These are phyloP conservation scores for Multifurca ochricompacta DNA, from an alignment of 768 basidiomycete species.

Conservation along the genomic window DNA sequence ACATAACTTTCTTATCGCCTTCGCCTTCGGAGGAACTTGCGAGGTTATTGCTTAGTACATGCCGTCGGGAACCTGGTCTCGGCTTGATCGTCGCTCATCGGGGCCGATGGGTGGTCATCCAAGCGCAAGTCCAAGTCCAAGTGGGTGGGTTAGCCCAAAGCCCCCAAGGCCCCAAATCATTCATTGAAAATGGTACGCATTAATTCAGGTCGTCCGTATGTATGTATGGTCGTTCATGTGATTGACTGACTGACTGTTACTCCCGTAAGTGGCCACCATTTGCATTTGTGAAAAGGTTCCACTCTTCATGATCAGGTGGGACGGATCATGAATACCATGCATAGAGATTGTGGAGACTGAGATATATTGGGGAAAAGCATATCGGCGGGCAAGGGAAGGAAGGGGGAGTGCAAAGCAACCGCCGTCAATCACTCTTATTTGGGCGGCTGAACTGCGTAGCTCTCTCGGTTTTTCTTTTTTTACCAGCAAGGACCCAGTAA, in stretches of 20 bases:
- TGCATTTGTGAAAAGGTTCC: background rate
- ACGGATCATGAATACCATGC: slow-evolving; percentile 2
- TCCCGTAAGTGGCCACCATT: background rate
- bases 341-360: background rate
- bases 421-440: background rate
- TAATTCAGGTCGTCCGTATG: no score
- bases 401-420: background rate
- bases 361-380: slow-evolving; percentile 6
- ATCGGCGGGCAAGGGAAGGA: slow-evolving; percentile 7
- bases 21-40: slow-evolving; percentile 17
- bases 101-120: slow-evolving; percentile 8
- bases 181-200: background rate
- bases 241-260: no score
- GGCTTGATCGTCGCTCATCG: slow-evolving; percentile 5
- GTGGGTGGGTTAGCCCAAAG: no score
- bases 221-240: no score
- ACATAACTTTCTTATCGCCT: slow-evolving; percentile 17
- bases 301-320: background rate
- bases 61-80: background rate
- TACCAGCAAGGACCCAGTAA: slow-evolving; percentile 6
- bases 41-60: slow-evolving; percentile 19
- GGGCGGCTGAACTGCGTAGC: no score
- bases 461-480: no score
- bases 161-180: background rate
- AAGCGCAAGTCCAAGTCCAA: background rate